Evolutionary conservation across 768 basidiomycete genomes (phyloP).

Genomic region (Tephrocybe sp.): DNA sequence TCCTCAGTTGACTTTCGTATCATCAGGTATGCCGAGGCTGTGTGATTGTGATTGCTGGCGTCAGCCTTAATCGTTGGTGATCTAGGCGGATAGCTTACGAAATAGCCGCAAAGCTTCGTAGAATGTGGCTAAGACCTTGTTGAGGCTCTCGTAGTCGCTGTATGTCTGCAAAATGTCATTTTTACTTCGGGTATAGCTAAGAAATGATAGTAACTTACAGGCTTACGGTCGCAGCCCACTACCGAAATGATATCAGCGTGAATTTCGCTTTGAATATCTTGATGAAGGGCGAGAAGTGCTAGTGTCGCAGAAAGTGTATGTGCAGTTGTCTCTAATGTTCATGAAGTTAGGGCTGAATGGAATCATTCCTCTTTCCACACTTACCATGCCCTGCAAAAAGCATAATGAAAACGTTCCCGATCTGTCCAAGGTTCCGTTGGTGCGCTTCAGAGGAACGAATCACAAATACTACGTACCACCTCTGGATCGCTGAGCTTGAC

Average conservation of each 20-base stretch:
- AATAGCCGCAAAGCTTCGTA: conserved; percentile 45
- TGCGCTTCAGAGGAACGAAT: no score
- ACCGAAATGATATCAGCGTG: conserved; percentile 36
- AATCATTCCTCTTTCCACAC: no score
- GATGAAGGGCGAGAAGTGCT: conserved; percentile 38
- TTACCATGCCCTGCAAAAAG: conserved; percentile 61
- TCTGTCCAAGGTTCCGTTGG: conserved; percentile 26
- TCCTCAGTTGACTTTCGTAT: conserved; percentile 43
- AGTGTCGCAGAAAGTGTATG: conserved; percentile 41
- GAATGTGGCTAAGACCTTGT: conserved; percentile 42
- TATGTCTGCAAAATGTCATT: conserved; percentile 25
- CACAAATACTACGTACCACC: conserved; percentile 26
- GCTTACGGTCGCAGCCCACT: conserved; percentile 31
- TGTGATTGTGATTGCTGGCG: no score
- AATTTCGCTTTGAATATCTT: conserved; percentile 42
- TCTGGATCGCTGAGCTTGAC: conserved; percentile 38
- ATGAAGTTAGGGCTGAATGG: no score
- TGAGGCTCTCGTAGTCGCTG: conserved; percentile 38
- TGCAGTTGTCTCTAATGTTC: conserved; percentile 50
- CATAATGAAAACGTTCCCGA: conserved; percentile 51
- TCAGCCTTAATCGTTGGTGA: no score
- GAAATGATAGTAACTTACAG: conserved; percentile 18
- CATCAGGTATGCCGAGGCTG: conserved; percentile 39
- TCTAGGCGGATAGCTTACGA: conserved; percentile 34
- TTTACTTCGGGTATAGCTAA: background rate